Evolutionary conservation across 2,329 filamentous ascomycete genomes (phyloP).

Genomic region (Stemphylium lycopersici): DNA sequence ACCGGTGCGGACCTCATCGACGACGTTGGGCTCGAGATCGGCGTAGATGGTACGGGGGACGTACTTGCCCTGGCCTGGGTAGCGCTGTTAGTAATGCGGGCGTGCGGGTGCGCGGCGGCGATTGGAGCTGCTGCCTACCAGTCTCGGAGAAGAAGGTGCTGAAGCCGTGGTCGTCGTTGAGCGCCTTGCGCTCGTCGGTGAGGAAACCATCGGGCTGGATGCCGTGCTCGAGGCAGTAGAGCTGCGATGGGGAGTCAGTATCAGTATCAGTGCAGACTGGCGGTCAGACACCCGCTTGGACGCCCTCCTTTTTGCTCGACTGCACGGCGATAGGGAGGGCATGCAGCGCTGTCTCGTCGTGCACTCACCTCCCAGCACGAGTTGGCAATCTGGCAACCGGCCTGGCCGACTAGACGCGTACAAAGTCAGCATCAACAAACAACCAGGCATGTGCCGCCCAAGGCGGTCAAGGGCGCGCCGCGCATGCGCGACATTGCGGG

Average conservation of each 20-base stretch:
- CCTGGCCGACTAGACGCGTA: slow-evolving; percentile 86
- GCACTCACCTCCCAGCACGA: slow-evolving; percentile 98
- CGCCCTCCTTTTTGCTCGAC: slow-evolving; percentile 28
- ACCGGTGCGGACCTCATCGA: slow-evolving; percentile 98
- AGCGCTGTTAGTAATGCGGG: slow-evolving; percentile 27
- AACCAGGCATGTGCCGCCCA: slow-evolving; percentile 28
- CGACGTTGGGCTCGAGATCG: slow-evolving; percentile 99
- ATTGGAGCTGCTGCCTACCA: slow-evolving; percentile 64
- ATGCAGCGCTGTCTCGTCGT: not conserved
- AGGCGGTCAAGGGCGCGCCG: slow-evolving; percentile 53
- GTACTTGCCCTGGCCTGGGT: slow-evolving; percentile 92
- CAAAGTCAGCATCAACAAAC: slow-evolving; percentile 58
- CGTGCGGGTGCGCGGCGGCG: slow-evolving; percentile 15
- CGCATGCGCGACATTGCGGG: slow-evolving; percentile 25
- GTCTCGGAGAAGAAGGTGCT: slow-evolving; percentile 99
- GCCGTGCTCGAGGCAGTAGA: slow-evolving; percentile 99
- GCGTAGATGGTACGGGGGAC: slow-evolving; percentile 98
- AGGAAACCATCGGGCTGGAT: slow-evolving; percentile 99
- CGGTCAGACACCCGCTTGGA: slow-evolving; percentile 39
- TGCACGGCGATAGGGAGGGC: slow-evolving; percentile 14
- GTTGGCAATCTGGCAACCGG: slow-evolving; percentile 99
- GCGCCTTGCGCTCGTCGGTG: slow-evolving; percentile 95
- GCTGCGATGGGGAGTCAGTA: slow-evolving; percentile 61
- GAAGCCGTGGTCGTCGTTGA: slow-evolving; percentile 94
- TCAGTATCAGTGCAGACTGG: slow-evolving; percentile 42